These are phyloP conservation scores for Triticum dicoccoides DNA, from an alignment of 176 grass and related monocot species.

Conservation along the genomic window DNA sequence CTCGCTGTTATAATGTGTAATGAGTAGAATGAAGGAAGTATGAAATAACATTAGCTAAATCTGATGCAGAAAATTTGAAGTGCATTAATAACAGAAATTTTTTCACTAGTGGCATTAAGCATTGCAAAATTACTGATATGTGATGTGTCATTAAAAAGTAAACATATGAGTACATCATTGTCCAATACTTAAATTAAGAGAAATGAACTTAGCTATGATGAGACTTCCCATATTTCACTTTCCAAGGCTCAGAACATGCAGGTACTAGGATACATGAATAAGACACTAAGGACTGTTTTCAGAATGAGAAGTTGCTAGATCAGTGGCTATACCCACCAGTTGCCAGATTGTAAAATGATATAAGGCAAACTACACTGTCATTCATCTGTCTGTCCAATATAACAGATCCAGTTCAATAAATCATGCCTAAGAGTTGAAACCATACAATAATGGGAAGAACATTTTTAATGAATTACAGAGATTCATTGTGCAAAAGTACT, in stretches of 20 bases:
- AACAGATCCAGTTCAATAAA: neutral
- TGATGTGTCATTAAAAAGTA: neutral
- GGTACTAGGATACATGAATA: neutral
- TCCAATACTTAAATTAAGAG: neutral
- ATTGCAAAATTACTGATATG: neutral
- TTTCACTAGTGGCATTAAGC: neutral
- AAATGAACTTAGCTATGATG: neutral
- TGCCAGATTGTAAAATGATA: slow-evolving; percentile 7
- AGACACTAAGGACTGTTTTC: neutral
- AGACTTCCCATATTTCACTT: neutral
- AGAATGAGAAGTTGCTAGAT: slow-evolving; percentile 69
- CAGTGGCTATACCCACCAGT: slow-evolving; percentile 44
- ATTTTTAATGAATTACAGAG: neutral
- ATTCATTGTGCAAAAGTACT: neutral
- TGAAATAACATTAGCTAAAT: neutral
- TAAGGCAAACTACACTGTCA: neutral
- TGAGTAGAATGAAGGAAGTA: neutral
- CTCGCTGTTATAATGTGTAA: neutral
- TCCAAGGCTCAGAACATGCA: neutral
- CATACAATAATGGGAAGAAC: neutral
- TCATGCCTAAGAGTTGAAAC: neutral
- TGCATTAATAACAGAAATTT: neutral
- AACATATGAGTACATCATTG: neutral
- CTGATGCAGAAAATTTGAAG: neutral
- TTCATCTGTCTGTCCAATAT: neutral